Conservation (phyloP, 2,329 filamentous ascomycete genomes). For the Venturia asperata region DNA sequence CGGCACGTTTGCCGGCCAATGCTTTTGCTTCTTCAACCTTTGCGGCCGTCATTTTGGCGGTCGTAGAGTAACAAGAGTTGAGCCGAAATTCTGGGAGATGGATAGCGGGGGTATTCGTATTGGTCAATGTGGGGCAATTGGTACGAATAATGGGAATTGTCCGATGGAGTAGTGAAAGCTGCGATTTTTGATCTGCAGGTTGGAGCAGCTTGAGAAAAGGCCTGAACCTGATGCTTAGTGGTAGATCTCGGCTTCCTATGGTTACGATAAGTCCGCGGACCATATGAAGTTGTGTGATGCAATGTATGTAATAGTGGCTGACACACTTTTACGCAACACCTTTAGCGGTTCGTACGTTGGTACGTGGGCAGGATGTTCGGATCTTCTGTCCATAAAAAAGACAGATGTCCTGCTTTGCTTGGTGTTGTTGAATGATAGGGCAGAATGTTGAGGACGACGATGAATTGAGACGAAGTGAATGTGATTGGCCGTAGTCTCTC, state of each 20-base stretch:
- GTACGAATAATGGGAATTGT: background rate
- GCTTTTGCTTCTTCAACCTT: slow-evolving; percentile 20
- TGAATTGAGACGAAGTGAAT: too few relatives aligned
- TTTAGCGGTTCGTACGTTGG: too few relatives aligned
- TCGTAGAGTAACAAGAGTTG: background rate
- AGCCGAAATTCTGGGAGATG: background rate
- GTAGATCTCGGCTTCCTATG: background rate
- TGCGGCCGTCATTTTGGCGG: slow-evolving; percentile 11
- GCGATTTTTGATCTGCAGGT: background rate
- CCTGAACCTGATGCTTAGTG: background rate
- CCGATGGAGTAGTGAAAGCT: background rate
- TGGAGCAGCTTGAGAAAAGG: background rate
- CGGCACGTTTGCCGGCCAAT: slow-evolving; percentile 18
- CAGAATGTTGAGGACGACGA: background rate
- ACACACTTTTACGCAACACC: background rate
- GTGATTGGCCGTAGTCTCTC: background rate
- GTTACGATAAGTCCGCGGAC: background rate
- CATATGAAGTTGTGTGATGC: background rate
- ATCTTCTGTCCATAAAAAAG: too few relatives aligned
- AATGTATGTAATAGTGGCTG: background rate
- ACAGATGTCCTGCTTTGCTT: too few relatives aligned
- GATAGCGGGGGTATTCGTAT: background rate
- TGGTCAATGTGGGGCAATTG: background rate
- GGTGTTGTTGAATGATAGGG: slow-evolving; percentile 1
- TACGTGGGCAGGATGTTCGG: too few relatives aligned